Percentiles rank a stretch among this genome's conserved stretches.
Conservation (phyloP, 2,329 filamentous ascomycete species). For the Cladophialophora carrionii region DNA sequence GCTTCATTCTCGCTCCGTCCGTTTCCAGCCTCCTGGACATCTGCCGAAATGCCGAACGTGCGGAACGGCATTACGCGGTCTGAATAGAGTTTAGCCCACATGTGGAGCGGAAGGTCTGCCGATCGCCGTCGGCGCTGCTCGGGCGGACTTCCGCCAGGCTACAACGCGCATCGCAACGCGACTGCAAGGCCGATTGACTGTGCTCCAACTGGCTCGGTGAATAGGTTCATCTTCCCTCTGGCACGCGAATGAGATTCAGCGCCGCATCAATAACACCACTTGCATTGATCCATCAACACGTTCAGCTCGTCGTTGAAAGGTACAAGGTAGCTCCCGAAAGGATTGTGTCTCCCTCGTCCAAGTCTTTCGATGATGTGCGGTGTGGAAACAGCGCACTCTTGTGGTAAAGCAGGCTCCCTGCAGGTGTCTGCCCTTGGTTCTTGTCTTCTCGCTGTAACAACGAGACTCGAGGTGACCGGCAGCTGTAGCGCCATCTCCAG, state of each 20-base stretch:
- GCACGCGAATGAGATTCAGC: background rate
- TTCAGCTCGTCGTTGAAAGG: background rate
- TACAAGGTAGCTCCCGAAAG: constrained; percentile 2
- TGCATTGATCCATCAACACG: constrained; percentile 8
- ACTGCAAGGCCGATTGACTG: background rate
- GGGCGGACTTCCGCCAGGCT: background rate
- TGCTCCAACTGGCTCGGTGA: background rate
- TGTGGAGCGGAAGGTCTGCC: background rate
- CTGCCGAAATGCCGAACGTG: constrained; percentile 7
- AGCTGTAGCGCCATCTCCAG: too few species aligned
- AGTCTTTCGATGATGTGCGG: constrained; percentile 3
- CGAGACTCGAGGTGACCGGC: too few species aligned
- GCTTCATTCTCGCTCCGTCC: background rate
- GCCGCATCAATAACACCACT: background rate
- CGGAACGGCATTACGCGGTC: background rate
- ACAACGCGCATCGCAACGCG: background rate
- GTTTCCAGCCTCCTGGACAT: constrained; percentile 1
- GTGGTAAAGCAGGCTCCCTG: background rate
- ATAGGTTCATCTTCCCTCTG: background rate
- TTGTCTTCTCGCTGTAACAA: background rate
- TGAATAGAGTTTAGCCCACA: background rate
- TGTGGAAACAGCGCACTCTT: background rate
- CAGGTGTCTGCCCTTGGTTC: background rate
- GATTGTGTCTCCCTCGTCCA: constrained; percentile 1
- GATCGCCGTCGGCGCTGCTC: background rate